Base-by-base conservation (phyloP, 1,284 basidiomycete species). In the Rhodotorula glutinis region DNA sequence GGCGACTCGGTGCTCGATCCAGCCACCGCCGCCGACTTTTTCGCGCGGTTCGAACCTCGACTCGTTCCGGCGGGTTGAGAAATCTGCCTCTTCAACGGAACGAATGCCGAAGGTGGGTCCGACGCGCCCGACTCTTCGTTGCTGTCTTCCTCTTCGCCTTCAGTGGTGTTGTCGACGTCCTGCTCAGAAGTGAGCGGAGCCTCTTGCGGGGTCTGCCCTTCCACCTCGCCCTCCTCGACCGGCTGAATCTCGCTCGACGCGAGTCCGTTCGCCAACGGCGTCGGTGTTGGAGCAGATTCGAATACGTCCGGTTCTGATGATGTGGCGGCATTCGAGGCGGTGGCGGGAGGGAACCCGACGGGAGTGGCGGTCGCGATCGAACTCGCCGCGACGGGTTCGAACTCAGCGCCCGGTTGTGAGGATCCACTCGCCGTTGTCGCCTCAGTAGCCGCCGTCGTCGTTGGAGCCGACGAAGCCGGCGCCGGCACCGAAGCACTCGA, bases 61-160 rank as follows among this genome's bases (percentile, higher is more conserved):
- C 57, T 63, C 38, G 5, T 53, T 54, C 63, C 64, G 2, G 65
- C 58, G 9, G 69, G 62, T 16, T 62, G 65, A 4, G 52, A 53
- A 27, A 67, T 63, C 29, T 53, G 53, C 4, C 69, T 51, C 38
- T 62, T 64, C 53, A 70, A 59, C 23, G 69, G 69, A 2, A 70
- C 65, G 49, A 57, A 70, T 23, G 69, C 62, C n/a, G 52, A 57
- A 11, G 69, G 55, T 13, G 65, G 62, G 27, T 70, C 69, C 3
- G 62, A 64, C 2, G 65, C 62, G 47, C 16, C 49, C 49, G 25
- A 27, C n/a, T 51, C 25, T 21, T 47, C 46, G 9, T 46, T 19
- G 19, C 27, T 25, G 13, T 53, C 29, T 5, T 33, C 51, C 9
- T 53, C 29, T 1, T 21, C 52, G 23, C 9, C 30, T 8, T 53